A percentile compares a stretch with the other conserved stretches of the same genome.
These are phyloP conservation scores for Ambrosia artemisiifolia DNA, from an alignment of 129 eudicot genomes.

Conservation along the genomic window DNA sequence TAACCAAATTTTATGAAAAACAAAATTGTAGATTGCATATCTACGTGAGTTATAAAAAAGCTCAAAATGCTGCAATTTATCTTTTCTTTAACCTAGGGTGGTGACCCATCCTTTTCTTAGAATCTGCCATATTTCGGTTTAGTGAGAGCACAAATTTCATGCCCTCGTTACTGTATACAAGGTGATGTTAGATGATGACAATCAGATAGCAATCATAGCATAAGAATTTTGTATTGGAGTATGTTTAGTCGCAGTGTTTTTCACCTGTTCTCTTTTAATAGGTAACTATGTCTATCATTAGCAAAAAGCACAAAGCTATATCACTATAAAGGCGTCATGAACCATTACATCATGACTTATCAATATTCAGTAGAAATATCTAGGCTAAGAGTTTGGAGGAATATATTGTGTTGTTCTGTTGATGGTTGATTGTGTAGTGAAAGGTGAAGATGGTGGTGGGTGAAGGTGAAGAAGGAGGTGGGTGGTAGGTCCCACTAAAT, in stretches of 20 bases:
- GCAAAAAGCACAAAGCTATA: neutral
- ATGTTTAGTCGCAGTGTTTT: slow-evolving; percentile 1
- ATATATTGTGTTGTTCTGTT: slow-evolving; percentile 80
- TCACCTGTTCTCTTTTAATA: neutral
- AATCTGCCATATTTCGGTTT: neutral
- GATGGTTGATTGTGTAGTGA: too few relatives aligned
- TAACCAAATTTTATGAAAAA: neutral
- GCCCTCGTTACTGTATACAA: neutral
- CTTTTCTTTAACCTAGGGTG: neutral
- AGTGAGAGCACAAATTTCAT: neutral
- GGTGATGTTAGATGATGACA: neutral
- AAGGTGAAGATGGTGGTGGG: too few relatives aligned
- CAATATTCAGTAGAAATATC: slow-evolving; percentile 84
- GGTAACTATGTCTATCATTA: neutral
- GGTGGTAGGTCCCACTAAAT: too few relatives aligned
- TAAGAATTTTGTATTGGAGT: slow-evolving; percentile 1
- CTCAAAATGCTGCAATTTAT: neutral
- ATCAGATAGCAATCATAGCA: neutral
- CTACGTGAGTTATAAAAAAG: neutral
- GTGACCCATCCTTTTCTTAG: too few relatives aligned
- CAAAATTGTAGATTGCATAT: neutral
- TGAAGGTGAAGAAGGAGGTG: too few relatives aligned
- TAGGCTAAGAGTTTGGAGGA: slow-evolving; percentile 95
- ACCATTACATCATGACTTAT: slow-evolving; percentile 8
- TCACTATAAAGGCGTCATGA: slow-evolving; percentile 12